Percentiles rank a stretch among this genome's conserved stretches.
These are phyloP conservation scores for Dipodascopsis uninucleata DNA, from an alignment of 805 yeast genomes.

Conservation along the genomic window DNA sequence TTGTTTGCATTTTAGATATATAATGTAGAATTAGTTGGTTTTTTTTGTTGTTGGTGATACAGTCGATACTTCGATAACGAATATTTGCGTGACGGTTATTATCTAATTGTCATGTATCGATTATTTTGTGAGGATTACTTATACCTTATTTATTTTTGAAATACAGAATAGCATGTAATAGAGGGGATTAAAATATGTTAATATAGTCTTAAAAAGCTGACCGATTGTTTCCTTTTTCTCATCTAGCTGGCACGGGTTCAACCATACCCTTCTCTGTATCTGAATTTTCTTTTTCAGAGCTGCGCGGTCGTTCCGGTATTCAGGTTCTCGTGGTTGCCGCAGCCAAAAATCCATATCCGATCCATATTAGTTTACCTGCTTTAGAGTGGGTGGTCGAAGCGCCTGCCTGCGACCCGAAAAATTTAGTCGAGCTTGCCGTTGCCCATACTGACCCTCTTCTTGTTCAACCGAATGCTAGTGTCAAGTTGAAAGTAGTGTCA, in stretches of 20 bases:
- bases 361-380: slow-evolving; percentile 19
- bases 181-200: too few relatives aligned
- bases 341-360: slow-evolving; percentile 23
- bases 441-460: slow-evolving; percentile 19
- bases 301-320: slow-evolving; percentile 11
- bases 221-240: too few relatives aligned
- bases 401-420: slow-evolving; percentile 15
- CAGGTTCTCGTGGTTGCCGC: slow-evolving; percentile 19
- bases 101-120: too few relatives aligned
- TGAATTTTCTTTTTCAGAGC: slow-evolving; percentile 17
- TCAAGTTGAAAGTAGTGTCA: slow-evolving; percentile 12
- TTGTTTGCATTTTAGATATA: too few relatives aligned
- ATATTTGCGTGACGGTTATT: too few relatives aligned
- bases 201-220: too few relatives aligned
- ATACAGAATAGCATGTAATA: too few relatives aligned
- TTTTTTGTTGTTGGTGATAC: too few relatives aligned
- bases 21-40: too few relatives aligned
- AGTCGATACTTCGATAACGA: too few relatives aligned
- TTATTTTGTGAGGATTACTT: too few relatives aligned
- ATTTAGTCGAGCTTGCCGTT: slow-evolving; percentile 15
- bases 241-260: slow-evolving; percentile 9
- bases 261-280: slow-evolving; percentile 21
- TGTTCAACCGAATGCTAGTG: slow-evolving; percentile 13
- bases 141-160: too few relatives aligned
- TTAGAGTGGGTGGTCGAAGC: slow-evolving; percentile 24